Percentiles rank a stretch among this genome's conserved stretches.
phyloP scores from a whole-genome alignment of 257 asterid genomes.

The Petunia axillaris region DNA sequence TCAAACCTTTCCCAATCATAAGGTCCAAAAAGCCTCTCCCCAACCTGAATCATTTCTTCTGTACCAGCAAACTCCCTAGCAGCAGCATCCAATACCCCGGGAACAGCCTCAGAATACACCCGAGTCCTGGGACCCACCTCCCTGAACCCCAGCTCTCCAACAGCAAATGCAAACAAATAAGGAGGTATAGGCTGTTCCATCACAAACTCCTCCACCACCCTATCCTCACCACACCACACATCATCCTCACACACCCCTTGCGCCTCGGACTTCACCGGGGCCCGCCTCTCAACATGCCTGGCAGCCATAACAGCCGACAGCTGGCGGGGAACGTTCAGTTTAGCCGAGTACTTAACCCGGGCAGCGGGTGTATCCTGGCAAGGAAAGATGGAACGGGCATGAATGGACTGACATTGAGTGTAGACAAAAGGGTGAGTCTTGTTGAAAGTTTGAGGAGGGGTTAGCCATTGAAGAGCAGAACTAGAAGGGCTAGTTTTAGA shows the following conservation, averaged over 20 bases:
- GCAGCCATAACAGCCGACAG: conserved; percentile 89
- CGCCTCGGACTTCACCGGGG: conserved; percentile 55
- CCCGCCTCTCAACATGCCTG: conserved; percentile 58
- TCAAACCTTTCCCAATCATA: conserved; percentile 98
- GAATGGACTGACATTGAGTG: conserved; percentile 93
- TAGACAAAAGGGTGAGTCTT: conserved; percentile 77
- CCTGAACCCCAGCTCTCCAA: conserved; percentile 83
- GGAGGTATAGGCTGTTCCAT: conserved; percentile 97
- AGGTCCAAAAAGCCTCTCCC: conserved; percentile 84
- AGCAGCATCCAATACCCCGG: conserved; percentile 66
- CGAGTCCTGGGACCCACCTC: conserved; percentile 92
- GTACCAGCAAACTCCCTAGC: conserved; percentile 85
- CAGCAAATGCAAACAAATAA: conserved; percentile 89
- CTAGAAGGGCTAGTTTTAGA: conserved; percentile 18
- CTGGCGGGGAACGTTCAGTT: conserved; percentile 64
- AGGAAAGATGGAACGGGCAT: conserved; percentile 94
- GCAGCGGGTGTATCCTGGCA: conserved; percentile 98
- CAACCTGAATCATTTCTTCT: conserved; percentile 88
- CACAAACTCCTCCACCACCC: conserved; percentile 83
- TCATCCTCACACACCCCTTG: conserved; percentile 68
- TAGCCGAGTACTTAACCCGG: conserved; percentile 66
- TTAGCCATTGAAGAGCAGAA: conserved; percentile 81
- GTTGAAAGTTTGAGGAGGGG: conserved; percentile 84
- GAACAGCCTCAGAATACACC: conserved; percentile 71
- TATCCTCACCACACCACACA: conserved; percentile 76